Conservation (phyloP, 129 eudicot species). For the Apium graveolens region DNA sequence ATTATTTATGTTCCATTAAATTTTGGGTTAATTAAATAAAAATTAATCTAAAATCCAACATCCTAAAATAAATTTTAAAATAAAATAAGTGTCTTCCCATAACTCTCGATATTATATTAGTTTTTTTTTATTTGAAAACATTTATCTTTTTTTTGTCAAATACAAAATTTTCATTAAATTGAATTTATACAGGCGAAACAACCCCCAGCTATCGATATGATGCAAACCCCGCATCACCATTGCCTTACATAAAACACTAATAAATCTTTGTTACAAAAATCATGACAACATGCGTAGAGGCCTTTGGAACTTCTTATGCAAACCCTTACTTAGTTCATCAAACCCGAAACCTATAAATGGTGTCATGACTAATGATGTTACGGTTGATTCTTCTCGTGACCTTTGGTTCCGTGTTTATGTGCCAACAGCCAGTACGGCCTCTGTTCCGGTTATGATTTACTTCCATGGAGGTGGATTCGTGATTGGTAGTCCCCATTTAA, state of each 20-base stretch:
- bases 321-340: constrained; percentile 11
- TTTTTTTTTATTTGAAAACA: no score
- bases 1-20: no score
- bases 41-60: no score
- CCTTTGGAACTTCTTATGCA: not conserved
- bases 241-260: not conserved
- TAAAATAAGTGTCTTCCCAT: no score
- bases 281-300: not conserved
- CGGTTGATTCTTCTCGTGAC: constrained; percentile 33
- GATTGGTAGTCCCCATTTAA: not conserved
- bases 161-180: no score
- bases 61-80: no score
- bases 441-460: not conserved
- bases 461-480: constrained; percentile 2
- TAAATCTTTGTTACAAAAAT: not conserved
- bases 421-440: constrained; percentile 7
- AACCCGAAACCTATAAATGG: constrained; percentile 26
- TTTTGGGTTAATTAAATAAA: no score
- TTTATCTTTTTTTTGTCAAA: no score
- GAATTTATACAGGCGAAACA: no score
- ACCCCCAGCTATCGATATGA: no score
- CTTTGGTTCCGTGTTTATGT: constrained; percentile 56
- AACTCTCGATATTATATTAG: no score
- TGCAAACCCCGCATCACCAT: not conserved
- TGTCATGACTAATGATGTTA: constrained; percentile 34